Evolutionary conservation across 805 yeast genomes (phyloP), one percentile per base, ranked within the genome.

Genomic region (Cyberlindnera misumaiensis): DNA sequence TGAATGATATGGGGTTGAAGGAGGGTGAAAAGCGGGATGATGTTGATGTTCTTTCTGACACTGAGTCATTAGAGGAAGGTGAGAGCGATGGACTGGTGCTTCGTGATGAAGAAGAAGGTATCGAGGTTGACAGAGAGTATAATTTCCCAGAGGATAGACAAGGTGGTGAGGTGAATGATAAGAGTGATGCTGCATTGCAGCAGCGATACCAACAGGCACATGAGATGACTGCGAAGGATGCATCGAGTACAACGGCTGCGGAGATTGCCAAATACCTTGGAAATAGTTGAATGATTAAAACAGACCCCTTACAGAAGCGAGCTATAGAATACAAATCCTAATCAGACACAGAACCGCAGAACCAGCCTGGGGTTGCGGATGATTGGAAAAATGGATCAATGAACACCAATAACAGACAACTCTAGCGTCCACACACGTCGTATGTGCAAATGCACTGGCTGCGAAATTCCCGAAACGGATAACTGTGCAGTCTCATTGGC

Each of bases 391-490:
- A 36, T 77, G 87, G 8, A 11, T 41, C 38, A 54, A 36, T 77
- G 87, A 17, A 85, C 87, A 6, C 96, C 97, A 35, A 89, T 72
- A 13, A 90, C 93, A 20, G 90, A 80, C 45, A 93, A 70, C 62
- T 93, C 98, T 48, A 93, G 69, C 2, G 98, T 93, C 98, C 98
- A 93, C 14, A 90, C 97, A 49, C 97, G 72, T 49, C 98, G 77
- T 41, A 86, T 78, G 55, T 93, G 97, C 13, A 89, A 77, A 51
- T 75, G 80, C 18, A 88, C 75, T 3, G 60, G 60, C 10, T 56
- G 61, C 17, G 50, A 44, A 15, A 62, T 42, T 3, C 55, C 60
- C 5, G 59, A 60, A 13, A 67, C 58, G 15, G 53, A 62, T 41
- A 63, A 63, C 32, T 75, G 78, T 15, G 75, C 60, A 22, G 61